These are phyloP conservation scores for Rhexocercosporidium sp. DNA, from an alignment of 2,329 filamentous ascomycete species.

Conservation along the genomic window DNA sequence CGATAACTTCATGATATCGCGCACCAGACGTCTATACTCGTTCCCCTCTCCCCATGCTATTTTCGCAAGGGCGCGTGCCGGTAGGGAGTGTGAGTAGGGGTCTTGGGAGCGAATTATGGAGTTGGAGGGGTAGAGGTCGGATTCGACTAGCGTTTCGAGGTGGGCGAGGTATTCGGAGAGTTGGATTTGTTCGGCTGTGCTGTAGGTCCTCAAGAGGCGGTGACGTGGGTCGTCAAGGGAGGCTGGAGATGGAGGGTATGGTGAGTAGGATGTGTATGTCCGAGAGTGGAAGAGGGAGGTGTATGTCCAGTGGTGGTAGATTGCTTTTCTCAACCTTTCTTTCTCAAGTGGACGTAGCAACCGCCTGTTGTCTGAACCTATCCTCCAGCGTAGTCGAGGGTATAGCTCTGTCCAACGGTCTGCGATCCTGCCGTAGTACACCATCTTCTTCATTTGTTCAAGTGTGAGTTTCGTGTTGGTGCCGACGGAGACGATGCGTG, in stretches of 20 bases:
- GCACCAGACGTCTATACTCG: constrained; percentile 33
- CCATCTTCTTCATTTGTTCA: constrained; percentile 40
- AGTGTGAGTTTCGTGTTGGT: constrained; percentile 34
- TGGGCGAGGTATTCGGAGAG: constrained; percentile 39
- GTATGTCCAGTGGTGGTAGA: constrained; percentile 43
- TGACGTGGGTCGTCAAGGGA: constrained; percentile 36
- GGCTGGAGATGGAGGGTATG: constrained; percentile 34
- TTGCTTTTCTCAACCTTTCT: constrained; percentile 35
- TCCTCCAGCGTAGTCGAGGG: constrained; percentile 41
- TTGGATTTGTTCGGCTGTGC: constrained; percentile 37
- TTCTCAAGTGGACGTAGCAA: constrained; percentile 37
- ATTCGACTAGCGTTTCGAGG: constrained; percentile 36
- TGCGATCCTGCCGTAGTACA: constrained; percentile 38
- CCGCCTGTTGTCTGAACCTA: constrained; percentile 39
- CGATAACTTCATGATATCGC: constrained; percentile 37
- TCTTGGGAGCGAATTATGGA: constrained; percentile 32
- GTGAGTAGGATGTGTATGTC: constrained; percentile 37
- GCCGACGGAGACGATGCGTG: constrained; percentile 33
- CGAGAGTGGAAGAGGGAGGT: constrained; percentile 40
- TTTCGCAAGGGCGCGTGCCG: constrained; percentile 32
- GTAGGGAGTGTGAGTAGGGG: constrained; percentile 34
- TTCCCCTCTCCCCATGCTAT: constrained; percentile 40
- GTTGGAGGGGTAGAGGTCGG: constrained; percentile 40
- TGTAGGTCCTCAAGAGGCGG: constrained; percentile 37
- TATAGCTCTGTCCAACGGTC: constrained; percentile 41